Evolutionary conservation across 2,329 filamentous ascomycete species (phyloP).

Genomic region (Beauveria sp.): DNA sequence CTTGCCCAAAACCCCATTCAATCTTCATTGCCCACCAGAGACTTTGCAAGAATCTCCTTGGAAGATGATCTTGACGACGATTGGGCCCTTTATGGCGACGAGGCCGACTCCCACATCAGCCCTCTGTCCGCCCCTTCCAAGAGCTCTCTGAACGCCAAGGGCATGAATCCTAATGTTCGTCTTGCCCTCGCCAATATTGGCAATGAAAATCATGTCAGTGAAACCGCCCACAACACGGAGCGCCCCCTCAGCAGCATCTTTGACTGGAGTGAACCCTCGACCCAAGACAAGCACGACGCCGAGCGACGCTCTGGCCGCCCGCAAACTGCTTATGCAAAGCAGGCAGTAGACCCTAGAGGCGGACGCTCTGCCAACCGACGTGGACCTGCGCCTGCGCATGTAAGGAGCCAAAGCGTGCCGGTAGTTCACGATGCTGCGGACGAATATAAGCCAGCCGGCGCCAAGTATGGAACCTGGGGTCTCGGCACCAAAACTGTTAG

Average conservation of each 20-base stretch:
- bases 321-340: constrained; percentile 69
- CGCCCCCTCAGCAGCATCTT: constrained; percentile 63
- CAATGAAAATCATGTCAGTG: constrained; percentile 24
- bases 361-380: constrained; percentile 61
- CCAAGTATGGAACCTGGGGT: constrained; percentile 78
- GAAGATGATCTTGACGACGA: constrained; percentile 58
- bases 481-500: constrained; percentile 70
- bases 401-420: constrained; percentile 75
- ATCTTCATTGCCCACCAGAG: constrained; percentile 27
- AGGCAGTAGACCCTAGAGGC: constrained; percentile 61
- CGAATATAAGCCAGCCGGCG: constrained; percentile 43
- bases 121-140: constrained; percentile 50
- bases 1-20: constrained; percentile 18
- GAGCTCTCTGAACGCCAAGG: constrained; percentile 44
- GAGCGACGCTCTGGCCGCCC: constrained; percentile 56
- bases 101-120: constrained; percentile 45
- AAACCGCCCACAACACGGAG: constrained; percentile 27
- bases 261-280: constrained; percentile 65
- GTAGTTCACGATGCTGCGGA: constrained; percentile 57
- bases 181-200: constrained; percentile 48
- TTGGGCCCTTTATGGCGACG: constrained; percentile 52
- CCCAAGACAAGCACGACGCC: constrained; percentile 52
- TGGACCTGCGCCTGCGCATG: constrained; percentile 60
- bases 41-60: constrained; percentile 45
- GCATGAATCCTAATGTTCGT: constrained; percentile 45